Conservation (phyloP, 2,329 filamentous ascomycete species). For the Lecanicillium sp. region DNA sequence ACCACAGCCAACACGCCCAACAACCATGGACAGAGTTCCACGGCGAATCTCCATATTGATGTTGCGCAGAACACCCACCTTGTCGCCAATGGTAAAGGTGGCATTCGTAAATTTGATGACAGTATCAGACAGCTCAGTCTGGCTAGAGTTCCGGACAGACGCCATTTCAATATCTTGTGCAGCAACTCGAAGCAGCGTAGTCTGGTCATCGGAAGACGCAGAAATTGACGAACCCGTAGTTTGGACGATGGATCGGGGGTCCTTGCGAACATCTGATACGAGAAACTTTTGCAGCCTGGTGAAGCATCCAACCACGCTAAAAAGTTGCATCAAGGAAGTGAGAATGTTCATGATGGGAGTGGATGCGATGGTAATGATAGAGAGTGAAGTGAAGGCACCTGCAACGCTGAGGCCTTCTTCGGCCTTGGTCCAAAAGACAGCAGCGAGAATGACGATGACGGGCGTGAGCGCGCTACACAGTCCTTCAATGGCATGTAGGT, state of each 20-base stretch:
- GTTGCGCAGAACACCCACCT: slow-evolving; percentile 18
- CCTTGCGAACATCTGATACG: slow-evolving; percentile 21
- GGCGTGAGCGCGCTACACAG: slow-evolving; percentile 26
- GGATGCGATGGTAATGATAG: slow-evolving; percentile 28
- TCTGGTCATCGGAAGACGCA: neutral
- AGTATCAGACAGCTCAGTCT: neutral
- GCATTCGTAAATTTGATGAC: slow-evolving; percentile 13
- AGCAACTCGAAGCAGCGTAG: neutral
- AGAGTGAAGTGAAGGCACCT: slow-evolving; percentile 31
- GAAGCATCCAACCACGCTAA: slow-evolving; percentile 28
- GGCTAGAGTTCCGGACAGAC: neutral
- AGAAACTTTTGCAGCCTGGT: slow-evolving; percentile 29
- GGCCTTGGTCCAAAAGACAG: slow-evolving; percentile 28
- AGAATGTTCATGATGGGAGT: slow-evolving; percentile 29
- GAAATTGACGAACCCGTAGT: neutral
- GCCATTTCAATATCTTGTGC: neutral
- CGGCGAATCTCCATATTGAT: slow-evolving; percentile 20
- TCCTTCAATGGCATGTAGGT: slow-evolving; percentile 24
- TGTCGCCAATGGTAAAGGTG: slow-evolving; percentile 17
- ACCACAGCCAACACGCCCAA: slow-evolving; percentile 39
- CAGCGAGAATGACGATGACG: slow-evolving; percentile 27
- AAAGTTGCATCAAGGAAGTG: slow-evolving; percentile 27
- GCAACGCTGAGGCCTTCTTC: slow-evolving; percentile 25
- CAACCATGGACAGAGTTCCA: slow-evolving; percentile 28
- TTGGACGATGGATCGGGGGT: slow-evolving; percentile 5